Evolutionary conservation across 306 rosid genomes (phyloP).

Genomic region (Mimosa bimucronata): DNA sequence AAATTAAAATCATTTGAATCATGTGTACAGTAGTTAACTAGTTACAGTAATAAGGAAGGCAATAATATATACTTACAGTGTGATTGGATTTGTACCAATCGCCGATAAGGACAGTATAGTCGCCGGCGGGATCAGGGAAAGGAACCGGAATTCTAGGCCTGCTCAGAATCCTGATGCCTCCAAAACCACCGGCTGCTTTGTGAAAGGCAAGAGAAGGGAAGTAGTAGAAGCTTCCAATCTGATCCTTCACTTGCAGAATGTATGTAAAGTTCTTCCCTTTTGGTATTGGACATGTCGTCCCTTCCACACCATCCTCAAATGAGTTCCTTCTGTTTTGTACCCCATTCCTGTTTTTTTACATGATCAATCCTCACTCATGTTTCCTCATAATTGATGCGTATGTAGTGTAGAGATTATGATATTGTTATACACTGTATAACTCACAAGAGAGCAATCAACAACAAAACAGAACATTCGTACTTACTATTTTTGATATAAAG

Average conservation of each 20-base stretch:
- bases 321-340: slow-evolving; percentile 89
- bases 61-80: slow-evolving; percentile 52
- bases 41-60: background rate
- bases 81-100: slow-evolving; percentile 93
- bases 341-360: slow-evolving; percentile 63
- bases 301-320: slow-evolving; percentile 78
- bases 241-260: slow-evolving; percentile 95
- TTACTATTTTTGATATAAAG: background rate
- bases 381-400: background rate
- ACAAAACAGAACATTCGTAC: background rate
- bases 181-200: slow-evolving; percentile 96
- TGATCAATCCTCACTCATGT: background rate
- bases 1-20: background rate
- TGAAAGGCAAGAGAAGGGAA: slow-evolving; percentile 93
- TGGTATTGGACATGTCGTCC: slow-evolving; percentile 96
- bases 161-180: slow-evolving; percentile 93
- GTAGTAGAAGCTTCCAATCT: slow-evolving; percentile 90
- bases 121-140: slow-evolving; percentile 85
- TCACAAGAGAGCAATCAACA: background rate
- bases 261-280: slow-evolving; percentile 84
- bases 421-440: background rate
- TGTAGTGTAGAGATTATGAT: background rate
- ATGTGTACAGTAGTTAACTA: too few relatives aligned
- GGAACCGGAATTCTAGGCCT: slow-evolving; percentile 93
- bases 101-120: slow-evolving; percentile 86